Conservation (phyloP, 2,329 filamentous ascomycete genomes). For the Diaporthe destruens region DNA sequence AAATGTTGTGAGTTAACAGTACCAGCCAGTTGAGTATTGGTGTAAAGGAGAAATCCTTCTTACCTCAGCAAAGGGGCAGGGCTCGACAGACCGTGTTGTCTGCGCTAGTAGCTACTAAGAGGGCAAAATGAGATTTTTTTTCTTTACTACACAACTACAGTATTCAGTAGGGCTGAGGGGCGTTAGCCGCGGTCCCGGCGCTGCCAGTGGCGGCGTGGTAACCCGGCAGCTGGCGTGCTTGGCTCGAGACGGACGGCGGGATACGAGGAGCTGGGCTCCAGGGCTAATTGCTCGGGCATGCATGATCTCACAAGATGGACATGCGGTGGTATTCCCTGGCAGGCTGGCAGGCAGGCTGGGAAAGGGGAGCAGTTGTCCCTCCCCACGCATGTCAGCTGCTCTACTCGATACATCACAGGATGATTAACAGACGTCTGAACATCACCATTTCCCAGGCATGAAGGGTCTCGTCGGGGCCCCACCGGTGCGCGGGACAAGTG, state of each 20-base stretch:
- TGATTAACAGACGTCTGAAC: conserved; percentile 1
- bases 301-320: neutral
- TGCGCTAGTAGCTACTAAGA: neutral
- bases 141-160: too few species aligned
- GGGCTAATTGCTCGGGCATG: neutral
- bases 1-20: neutral
- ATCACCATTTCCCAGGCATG: conserved; percentile 31
- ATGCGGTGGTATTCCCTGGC: neutral
- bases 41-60: neutral
- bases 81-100: neutral
- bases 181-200: conserved; percentile 8
- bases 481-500: conserved; percentile 11
- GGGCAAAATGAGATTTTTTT: neutral
- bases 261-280: neutral
- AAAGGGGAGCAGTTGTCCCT: neutral
- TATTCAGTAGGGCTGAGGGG: conserved; percentile 9
- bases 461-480: conserved; percentile 20
- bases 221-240: conserved; percentile 11
- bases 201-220: neutral
- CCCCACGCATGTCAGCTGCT: conserved; percentile 1
- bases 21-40: neutral
- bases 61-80: neutral
- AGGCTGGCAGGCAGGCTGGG: neutral
- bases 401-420: neutral
- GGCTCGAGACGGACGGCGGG: too few species aligned